Conservation (phyloP, 768 basidiomycete genomes). For the Boletus subparvulus region DNA sequence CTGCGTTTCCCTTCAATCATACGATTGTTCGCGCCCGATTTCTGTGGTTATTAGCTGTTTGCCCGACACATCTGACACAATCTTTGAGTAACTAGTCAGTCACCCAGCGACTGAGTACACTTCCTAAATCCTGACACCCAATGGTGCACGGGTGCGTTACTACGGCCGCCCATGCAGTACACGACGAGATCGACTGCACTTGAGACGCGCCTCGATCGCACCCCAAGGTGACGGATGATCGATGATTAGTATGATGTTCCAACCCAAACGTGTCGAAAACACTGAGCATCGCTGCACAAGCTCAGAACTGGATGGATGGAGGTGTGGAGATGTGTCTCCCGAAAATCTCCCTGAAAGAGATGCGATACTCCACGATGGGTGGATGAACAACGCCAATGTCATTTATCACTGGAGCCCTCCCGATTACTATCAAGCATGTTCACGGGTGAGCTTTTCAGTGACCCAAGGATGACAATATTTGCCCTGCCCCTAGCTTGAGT, state of each 20-base stretch:
- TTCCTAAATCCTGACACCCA: neutral
- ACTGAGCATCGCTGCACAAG: neutral
- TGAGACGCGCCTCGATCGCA: constrained; percentile 13
- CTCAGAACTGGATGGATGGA: neutral
- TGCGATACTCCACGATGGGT: constrained; percentile 12
- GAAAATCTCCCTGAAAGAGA: constrained; percentile 3
- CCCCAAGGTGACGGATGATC: constrained; percentile 11
- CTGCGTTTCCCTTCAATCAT: neutral
- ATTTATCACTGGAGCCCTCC: constrained; percentile 26
- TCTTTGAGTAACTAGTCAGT: too few relatives aligned
- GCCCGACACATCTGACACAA: too few relatives aligned
- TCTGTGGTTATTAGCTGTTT: neutral
- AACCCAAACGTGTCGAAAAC: constrained; percentile 21
- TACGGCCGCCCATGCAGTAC: constrained; percentile 19
- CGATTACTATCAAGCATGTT: constrained; percentile 34
- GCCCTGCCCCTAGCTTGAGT: constrained; percentile 2
- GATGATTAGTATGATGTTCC: constrained; percentile 4
- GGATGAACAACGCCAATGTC: neutral
- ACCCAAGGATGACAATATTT: constrained; percentile 23
- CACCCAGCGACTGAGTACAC: too few relatives aligned
- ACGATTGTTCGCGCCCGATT: neutral
- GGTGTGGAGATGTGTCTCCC: too few relatives aligned
- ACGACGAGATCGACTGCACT: constrained; percentile 30
- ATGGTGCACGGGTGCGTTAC: constrained; percentile 32
- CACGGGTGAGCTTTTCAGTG: constrained; percentile 40